phyloP scores from a whole-genome alignment of 345 rosid species.

The Carallia brachiata region DNA sequence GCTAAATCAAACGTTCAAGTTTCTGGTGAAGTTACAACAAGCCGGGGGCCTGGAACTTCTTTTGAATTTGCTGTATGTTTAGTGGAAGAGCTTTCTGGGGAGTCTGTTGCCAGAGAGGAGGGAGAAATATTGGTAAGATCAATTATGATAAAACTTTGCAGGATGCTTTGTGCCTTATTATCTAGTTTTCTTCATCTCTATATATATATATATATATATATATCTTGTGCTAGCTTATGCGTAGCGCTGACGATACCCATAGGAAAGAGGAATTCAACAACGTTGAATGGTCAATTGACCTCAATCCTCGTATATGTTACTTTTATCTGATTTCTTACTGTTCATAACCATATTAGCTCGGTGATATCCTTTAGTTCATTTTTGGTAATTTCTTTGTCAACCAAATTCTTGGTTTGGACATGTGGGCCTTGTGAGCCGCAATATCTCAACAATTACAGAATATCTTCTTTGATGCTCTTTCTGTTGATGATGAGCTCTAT shows the following conservation, averaged over 20 bases:
- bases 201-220: slow-evolving; percentile 3
- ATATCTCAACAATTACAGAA: too few species aligned
- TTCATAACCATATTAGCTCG: slow-evolving; percentile 1
- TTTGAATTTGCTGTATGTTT: too few species aligned
- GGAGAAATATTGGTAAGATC: not conserved
- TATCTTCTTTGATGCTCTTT: too few species aligned
- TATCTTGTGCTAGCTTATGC: slow-evolving; percentile 46
- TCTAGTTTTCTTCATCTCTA: slow-evolving; percentile 3
- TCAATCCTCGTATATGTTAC: slow-evolving; percentile 61
- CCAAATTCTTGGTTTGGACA: too few species aligned
- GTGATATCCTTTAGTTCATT: not conserved
- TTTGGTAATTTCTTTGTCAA: too few species aligned
- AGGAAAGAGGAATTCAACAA: slow-evolving; percentile 66
- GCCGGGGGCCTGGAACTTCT: too few species aligned
- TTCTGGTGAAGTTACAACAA: slow-evolving; percentile 56
- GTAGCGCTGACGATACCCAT: slow-evolving; percentile 34
- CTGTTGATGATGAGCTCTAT: too few species aligned
- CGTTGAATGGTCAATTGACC: slow-evolving; percentile 68
- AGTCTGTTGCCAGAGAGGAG: too few species aligned
- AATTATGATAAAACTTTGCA: not conserved
- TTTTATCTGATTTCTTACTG: slow-evolving; percentile 2
- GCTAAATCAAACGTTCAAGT: slow-evolving; percentile 81
- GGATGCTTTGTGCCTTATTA: not conserved
- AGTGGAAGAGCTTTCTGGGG: too few species aligned
- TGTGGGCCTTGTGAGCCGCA: too few species aligned